Base-by-base conservation (phyloP, 129 eudicot genomes). In the Pseudognaphalium luteoalbum region DNA sequence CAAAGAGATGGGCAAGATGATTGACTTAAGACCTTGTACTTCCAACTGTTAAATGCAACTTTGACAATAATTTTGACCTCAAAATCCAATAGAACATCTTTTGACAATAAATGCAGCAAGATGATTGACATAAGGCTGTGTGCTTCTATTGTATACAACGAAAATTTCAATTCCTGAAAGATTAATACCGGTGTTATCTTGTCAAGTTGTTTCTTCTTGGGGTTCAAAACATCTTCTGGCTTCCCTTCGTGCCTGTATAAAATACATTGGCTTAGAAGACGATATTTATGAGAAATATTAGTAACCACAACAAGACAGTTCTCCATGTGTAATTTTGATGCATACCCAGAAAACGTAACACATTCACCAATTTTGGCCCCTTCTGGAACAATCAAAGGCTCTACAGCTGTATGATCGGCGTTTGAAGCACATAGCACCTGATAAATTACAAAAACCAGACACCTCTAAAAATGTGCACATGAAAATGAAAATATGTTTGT, bases 361-460 rank as follows among this genome's bases (percentile, higher is more conserved):
- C 86, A 82, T 85, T 94, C 98, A 72, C 99, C 99, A 72, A 83
- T 64, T 86, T 83, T 87, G 70, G 99, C 97, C 44, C 94, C 97
- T 79, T 86, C 83, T 1, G 99, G 97, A 72, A 92, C 97, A 4
- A 79, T 80, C 76, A 95, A 66, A 62, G 99, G 99, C 85, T 95
- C 96, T 70, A 95, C 99, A 73, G 81, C 75, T 32, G 96, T 86
- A 80, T 91, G 97, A 56, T 93, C 97, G 57, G 90, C 87, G 82
- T 73, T 89, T 60, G 99, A 95, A 72, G 99, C 99, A 75, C 99
- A 94, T 33, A 94, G 71, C 29, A 94, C 98, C 98, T 94, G 84
- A 9, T 81, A 78, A 29, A 76, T 63, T 62, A 66, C 62, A 76
- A 81, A 34, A 67, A 11, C 5, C 54, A 47, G 17, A 47, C 54